Conservation (phyloP, 208 protist genomes). For the Crithidia expoeki region DNA sequence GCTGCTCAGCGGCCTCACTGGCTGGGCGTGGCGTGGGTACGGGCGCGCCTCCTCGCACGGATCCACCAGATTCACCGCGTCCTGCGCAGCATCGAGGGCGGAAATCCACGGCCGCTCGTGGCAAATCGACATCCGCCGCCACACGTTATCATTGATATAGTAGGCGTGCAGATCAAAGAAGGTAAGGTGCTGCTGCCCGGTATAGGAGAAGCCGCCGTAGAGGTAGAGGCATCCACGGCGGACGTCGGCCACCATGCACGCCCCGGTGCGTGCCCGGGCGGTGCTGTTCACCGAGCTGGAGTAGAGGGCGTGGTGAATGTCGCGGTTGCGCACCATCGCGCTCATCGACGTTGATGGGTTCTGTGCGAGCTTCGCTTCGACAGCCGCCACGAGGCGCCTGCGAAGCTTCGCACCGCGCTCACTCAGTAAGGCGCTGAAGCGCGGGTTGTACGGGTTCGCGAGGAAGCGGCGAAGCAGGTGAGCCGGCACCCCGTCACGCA, state of each 20-base stretch:
- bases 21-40: slow-evolving; percentile 24
- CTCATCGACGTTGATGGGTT: neutral
- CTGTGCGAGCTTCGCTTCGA: slow-evolving; percentile 24
- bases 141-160: slow-evolving; percentile 50
- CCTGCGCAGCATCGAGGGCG: slow-evolving; percentile 21
- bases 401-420: slow-evolving; percentile 32
- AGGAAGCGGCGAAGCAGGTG: slow-evolving; percentile 50
- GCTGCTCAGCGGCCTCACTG: neutral
- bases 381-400: slow-evolving; percentile 6
- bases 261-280: slow-evolving; percentile 56
- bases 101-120: slow-evolving; percentile 25
- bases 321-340: slow-evolving; percentile 6
- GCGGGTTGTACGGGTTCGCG: slow-evolving; percentile 31
- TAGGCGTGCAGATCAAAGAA: slow-evolving; percentile 67
- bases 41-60: slow-evolving; percentile 18
- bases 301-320: slow-evolving; percentile 34
- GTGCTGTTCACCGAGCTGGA: slow-evolving; percentile 45
- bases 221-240: slow-evolving; percentile 54
- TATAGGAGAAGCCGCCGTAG: slow-evolving; percentile 64
- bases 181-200: slow-evolving; percentile 39
- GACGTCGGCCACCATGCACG: slow-evolving; percentile 48
- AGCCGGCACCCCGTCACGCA: slow-evolving; percentile 51
- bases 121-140: slow-evolving; percentile 44
- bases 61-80: slow-evolving; percentile 18
- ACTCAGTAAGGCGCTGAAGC: slow-evolving; percentile 26